phyloP scores from a whole-genome alignment of 108 stramenopile species.

The Skeletonema grethae region DNA sequence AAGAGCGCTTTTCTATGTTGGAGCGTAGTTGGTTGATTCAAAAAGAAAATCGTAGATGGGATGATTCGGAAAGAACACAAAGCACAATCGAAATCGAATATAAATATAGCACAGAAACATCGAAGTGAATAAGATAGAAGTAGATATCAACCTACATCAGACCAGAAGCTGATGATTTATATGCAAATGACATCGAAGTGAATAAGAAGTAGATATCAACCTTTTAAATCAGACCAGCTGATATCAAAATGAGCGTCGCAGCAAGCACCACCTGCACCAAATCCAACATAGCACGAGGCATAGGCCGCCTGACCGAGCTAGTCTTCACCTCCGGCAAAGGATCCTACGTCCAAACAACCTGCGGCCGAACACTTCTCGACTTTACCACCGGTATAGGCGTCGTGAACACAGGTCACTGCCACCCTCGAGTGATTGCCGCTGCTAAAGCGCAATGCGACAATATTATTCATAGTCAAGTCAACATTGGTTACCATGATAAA shows the following conservation, averaged over 20 bases:
- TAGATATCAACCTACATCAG: too few species aligned
- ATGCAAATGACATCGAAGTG: too few species aligned
- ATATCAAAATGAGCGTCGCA: neutral
- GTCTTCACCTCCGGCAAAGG: conserved; percentile 54
- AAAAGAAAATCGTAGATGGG: too few species aligned
- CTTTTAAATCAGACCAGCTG: too few species aligned
- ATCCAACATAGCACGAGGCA: conserved; percentile 45
- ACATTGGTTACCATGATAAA: conserved; percentile 54
- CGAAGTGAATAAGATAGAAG: too few species aligned
- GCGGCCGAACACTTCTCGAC: conserved; percentile 48
- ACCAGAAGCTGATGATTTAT: too few species aligned
- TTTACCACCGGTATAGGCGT: conserved; percentile 79
- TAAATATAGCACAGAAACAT: too few species aligned
- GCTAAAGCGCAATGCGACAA: conserved; percentile 63
- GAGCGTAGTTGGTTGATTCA: too few species aligned
- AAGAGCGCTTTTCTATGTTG: too few species aligned
- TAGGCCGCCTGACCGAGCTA: conserved; percentile 56
- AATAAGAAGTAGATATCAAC: too few species aligned
- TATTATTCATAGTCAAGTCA: conserved; percentile 54
- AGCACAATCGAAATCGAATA: too few species aligned
- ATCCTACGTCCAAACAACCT: conserved; percentile 39
- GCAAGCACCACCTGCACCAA: conserved; percentile 9
- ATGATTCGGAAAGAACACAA: too few species aligned
- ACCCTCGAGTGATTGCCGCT: conserved; percentile 66
- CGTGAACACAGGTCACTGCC: conserved; percentile 72